These are phyloP conservation scores for Kentomonas sorsogonicus DNA, from an alignment of 208 protist genomes.

Conservation along the genomic window DNA sequence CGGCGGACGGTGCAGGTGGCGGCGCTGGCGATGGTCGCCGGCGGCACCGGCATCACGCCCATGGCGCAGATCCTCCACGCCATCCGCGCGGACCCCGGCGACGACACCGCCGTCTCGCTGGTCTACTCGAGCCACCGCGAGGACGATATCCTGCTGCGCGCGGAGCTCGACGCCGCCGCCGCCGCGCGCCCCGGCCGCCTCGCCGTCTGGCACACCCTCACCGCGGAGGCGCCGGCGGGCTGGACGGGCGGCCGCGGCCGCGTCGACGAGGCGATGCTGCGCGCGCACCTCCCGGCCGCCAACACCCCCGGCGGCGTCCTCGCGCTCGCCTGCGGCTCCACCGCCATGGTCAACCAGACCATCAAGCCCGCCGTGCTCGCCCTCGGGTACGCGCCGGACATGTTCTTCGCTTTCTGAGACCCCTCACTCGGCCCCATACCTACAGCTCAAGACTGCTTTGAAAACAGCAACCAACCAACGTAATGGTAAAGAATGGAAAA, in stretches of 20 bases:
- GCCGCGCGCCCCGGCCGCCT: slow-evolving; percentile 35
- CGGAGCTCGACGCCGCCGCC: slow-evolving; percentile 71
- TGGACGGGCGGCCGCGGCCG: slow-evolving; percentile 75
- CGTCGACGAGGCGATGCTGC: slow-evolving; percentile 72
- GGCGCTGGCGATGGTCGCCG: slow-evolving; percentile 63
- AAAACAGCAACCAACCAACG: slow-evolving; percentile 8
- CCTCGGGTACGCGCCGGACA: slow-evolving; percentile 56
- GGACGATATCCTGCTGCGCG: slow-evolving; percentile 88
- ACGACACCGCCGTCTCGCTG: slow-evolving; percentile 80
- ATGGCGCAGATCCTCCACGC: slow-evolving; percentile 89
- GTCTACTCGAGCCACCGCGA: slow-evolving; percentile 87
- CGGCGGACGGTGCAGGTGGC: slow-evolving; percentile 24
- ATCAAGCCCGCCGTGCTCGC: slow-evolving; percentile 78
- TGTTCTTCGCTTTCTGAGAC: slow-evolving; percentile 71
- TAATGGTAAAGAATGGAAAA: slow-evolving; percentile 11
- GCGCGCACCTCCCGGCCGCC: slow-evolving; percentile 50
- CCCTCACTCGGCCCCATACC: not conserved
- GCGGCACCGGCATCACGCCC: slow-evolving; percentile 91
- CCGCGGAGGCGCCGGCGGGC: slow-evolving; percentile 20
- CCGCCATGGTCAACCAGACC: slow-evolving; percentile 79
- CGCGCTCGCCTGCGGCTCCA: slow-evolving; percentile 84
- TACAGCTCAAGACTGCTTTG: not conserved
- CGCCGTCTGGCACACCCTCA: slow-evolving; percentile 81
- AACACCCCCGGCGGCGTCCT: slow-evolving; percentile 31
- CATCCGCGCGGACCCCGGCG: slow-evolving; percentile 58